Base-by-base conservation (phyloP, 352 stramenopile species). In the Phytopythium ostracodes region DNA sequence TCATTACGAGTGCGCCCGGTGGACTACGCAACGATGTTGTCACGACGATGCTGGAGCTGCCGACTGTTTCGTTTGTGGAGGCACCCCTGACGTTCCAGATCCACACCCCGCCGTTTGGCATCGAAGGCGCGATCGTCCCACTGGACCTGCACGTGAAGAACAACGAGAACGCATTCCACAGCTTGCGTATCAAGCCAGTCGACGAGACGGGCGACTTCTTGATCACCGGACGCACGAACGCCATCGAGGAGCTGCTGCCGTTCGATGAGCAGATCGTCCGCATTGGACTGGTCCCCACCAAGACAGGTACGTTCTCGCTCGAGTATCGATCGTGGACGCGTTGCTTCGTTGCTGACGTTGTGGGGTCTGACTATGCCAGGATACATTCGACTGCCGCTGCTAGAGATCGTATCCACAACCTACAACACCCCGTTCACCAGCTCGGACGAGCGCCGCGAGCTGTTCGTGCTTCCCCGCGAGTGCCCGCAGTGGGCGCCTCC, bases 361-460 rank as follows among this genome's bases (percentile, higher is more conserved):
- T 67, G 38, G 44, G 24, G 22, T 58, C 8, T 36, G 8, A 54
- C 33, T 10, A 4, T 1, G 55, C 4, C 31, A 92, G 83, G 83
- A 7, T 92, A 89, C 63, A 56, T 92, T 25, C 76, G 76, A 1
- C 68, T 92, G 24, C 84, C 84, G 22, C 76, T 83, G 35, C 64
- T 94, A 57, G 84, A 94, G 76, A 89, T 94, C 63, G 76, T 78
- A 52, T 91, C 83, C 49, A 64, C 87, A 54, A 91, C 80, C 49
- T 77, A 87, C 71, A 89, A 78, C 64, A 63, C 72, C 25, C 73
- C 84, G 44, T 81, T 89, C 59, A 81, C 73, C 17, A 87, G 81
- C 59, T 75, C 78, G 36, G 82, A 90, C 50, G 84, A 91, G 62
- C 78, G 81, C 20, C 81, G 77, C 27, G 81, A 93, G 62, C 56